Percentiles rank a stretch among this genome's conserved stretches.
phyloP scores from a whole-genome alignment of 1,284 basidiomycete species.

The Fistulina hepatica region DNA sequence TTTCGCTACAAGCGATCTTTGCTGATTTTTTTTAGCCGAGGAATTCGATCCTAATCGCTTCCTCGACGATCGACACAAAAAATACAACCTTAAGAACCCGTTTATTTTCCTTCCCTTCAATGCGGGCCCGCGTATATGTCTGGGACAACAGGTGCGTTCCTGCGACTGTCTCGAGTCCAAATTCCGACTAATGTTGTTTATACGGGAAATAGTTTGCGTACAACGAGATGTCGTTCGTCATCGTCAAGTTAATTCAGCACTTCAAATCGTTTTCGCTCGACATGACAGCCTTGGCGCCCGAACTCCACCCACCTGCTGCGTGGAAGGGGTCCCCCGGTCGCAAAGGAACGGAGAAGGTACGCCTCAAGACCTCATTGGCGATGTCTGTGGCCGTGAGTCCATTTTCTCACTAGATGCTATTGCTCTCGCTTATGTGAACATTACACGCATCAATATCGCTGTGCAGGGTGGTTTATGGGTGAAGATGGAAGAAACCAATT shows the following conservation, averaged over 20 bases:
- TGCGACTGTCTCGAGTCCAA: background rate
- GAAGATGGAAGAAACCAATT: constrained; percentile 2
- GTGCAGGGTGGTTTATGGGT: constrained; percentile 5
- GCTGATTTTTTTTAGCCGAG: constrained; percentile 18
- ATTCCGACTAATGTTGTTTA: too few species aligned
- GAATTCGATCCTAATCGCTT: constrained; percentile 43
- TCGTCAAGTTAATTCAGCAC: constrained; percentile 33
- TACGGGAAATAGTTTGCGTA: constrained; percentile 39
- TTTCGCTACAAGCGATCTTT: background rate
- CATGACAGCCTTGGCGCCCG: constrained; percentile 24
- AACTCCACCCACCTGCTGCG: constrained; percentile 21
- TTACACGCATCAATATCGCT: background rate
- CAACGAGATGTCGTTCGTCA: constrained; percentile 34
- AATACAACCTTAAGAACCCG: constrained; percentile 29
- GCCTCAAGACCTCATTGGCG: constrained; percentile 28
- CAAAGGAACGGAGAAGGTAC: constrained; percentile 27
- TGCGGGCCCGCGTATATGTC: constrained; percentile 10
- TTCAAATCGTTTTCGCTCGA: constrained; percentile 24
- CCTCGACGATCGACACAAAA: constrained; percentile 31
- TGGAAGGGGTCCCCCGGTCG: constrained; percentile 25
- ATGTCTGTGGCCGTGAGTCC: constrained; percentile 26
- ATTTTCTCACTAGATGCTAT: too few species aligned
- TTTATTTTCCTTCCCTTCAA: constrained; percentile 30
- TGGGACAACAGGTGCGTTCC: constrained; percentile 20
- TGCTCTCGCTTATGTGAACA: too few species aligned